Evolutionary conservation across 1,284 basidiomycete species (phyloP).

Genomic region (Apiotrichum brassicae): DNA sequence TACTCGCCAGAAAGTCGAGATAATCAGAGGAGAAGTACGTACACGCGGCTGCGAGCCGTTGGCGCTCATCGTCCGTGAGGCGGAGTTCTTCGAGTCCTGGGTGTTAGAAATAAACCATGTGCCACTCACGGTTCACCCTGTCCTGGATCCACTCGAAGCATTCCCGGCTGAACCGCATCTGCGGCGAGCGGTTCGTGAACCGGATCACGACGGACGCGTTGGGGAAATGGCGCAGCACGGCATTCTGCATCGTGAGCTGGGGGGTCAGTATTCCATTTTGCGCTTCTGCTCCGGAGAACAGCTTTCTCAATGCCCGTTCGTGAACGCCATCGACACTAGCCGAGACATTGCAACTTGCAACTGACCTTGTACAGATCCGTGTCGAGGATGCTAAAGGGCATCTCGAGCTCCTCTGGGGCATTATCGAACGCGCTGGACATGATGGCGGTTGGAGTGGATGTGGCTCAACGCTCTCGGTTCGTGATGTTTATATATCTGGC

Average conservation of each 20-base stretch:
- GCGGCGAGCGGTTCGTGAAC: conserved; percentile 77
- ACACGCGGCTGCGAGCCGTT: conserved; percentile 64
- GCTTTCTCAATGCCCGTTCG: no score
- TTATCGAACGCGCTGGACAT: conserved; percentile 2
- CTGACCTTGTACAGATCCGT: conserved; percentile 91
- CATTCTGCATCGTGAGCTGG: conserved; percentile 96
- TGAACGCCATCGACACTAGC: no score
- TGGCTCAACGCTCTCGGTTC: background rate
- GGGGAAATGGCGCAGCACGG: conserved; percentile 75
- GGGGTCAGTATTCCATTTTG: background rate
- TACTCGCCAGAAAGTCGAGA: conserved; percentile 64
- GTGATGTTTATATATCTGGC: background rate
- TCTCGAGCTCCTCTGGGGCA: conserved; percentile 25
- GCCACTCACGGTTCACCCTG: conserved; percentile 60
- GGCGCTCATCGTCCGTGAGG: conserved; percentile 60
- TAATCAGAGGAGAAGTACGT: conserved; percentile 71
- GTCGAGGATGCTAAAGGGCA: conserved; percentile 70
- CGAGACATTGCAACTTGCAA: background rate
- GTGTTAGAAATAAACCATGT: background rate
- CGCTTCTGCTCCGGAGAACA: no score
- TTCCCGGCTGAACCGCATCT: conserved; percentile 63
- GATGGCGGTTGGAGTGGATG: background rate
- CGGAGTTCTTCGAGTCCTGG: conserved; percentile 62
- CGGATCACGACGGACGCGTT: conserved; percentile 57
- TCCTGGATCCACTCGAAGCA: conserved; percentile 63